These are phyloP conservation scores for Ceraceosorus guamensis DNA, from an alignment of 1,284 basidiomycete species.

Conservation along the genomic window DNA sequence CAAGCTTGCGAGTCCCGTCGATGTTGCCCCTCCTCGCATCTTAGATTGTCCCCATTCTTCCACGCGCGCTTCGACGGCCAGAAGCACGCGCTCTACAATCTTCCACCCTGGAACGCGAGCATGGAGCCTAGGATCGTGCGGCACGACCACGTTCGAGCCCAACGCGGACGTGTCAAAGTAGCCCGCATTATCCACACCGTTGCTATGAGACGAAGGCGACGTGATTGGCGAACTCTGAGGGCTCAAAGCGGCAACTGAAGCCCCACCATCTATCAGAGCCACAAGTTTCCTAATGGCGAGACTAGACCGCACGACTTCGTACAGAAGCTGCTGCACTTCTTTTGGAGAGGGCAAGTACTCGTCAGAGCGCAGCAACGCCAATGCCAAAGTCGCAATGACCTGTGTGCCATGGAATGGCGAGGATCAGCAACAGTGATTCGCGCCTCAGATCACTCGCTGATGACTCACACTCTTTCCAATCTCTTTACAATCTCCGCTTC, in stretches of 20 bases:
- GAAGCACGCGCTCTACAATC: conserved; percentile 20
- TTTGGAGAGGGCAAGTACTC: conserved; percentile 20
- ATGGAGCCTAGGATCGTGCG: conserved; percentile 16
- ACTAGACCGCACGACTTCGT: conserved; percentile 31
- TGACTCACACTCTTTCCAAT: neutral
- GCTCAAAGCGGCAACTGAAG: neutral
- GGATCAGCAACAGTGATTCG: neutral
- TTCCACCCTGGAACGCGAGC: conserved; percentile 19
- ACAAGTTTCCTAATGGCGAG: conserved; percentile 16
- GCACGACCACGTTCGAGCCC: neutral
- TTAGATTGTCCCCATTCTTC: conserved; percentile 12
- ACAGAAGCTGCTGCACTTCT: conserved; percentile 30
- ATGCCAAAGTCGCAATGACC: conserved; percentile 24
- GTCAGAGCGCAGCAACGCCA: conserved; percentile 28
- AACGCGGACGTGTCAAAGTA: neutral
- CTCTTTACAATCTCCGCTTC: neutral
- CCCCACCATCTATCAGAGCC: neutral
- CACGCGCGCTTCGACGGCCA: conserved; percentile 23
- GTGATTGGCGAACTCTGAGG: neutral
- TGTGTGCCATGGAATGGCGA: neutral
- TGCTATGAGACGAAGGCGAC: neutral
- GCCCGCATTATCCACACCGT: neutral
- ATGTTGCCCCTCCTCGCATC: too few relatives aligned
- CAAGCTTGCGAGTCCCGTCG: too few relatives aligned
- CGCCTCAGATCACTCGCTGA: neutral